Base-by-base conservation (phyloP, 2,329 filamentous ascomycete genomes). In the Epichloe brachyelytri region DNA sequence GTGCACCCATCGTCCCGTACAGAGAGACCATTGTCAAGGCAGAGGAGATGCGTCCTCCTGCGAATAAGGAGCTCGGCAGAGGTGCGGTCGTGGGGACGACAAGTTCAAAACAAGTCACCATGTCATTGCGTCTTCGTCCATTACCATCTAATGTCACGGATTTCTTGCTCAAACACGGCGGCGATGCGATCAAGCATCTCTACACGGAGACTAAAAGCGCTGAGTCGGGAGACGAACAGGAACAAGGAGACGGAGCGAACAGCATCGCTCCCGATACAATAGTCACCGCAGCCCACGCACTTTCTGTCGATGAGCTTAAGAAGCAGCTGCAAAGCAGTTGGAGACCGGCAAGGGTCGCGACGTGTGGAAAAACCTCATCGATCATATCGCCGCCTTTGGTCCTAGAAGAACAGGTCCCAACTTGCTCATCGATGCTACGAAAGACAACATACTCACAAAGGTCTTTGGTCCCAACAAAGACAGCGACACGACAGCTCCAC, bases 1-100 rank as follows among this genome's bases (percentile, higher is more conserved):
- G 93, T 51, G 87, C 88, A 43, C 87, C 93, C 1, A 97, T 98
- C 54, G 93, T 98, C 14, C 93, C 93, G 0, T 98, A 95, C 67
- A 79, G 90, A 51, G 93, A 98, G 69, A 93, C 88, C 0, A 95
- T 95, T 53, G 83, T 96, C 40, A 78, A 80, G 26, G 86, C 84
- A 0, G 80, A 89, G 38, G 93, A 98, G 67, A 98, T 98, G 93
- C 83, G 89, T 22, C 82, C 89, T 1, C 86, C 88, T 0, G 87
- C 77, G 53, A 88, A 94, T 66, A 85, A 90, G 56, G 87, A 94
- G 12, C 75, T 96, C 17, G 90, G 90, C 1, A 79, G 93, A 62
- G 93, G 93, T 45, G 85, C 80, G 0, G 83, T 94, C 0, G 72
- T 89, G 22, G 79, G 79, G 4, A 74, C 82, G 10, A 95, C 89